These are phyloP conservation scores for Rhodosporidiobolus odoratus DNA, from an alignment of 768 basidiomycete species.

Conservation along the genomic window DNA sequence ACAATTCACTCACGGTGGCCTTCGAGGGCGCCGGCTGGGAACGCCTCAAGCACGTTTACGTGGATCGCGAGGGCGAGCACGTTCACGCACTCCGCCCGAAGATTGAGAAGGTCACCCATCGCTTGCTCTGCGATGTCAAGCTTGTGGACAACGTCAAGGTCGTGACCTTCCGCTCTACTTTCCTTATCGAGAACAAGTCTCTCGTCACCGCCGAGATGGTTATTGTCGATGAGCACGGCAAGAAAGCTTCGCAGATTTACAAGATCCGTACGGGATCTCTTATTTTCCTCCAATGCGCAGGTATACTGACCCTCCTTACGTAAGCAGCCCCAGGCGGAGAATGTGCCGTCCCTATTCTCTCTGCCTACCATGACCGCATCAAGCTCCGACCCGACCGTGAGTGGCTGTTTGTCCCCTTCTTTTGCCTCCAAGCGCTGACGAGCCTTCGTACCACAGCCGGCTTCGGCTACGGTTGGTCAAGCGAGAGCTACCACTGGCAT, in stretches of 20 bases:
- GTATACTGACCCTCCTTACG: background rate
- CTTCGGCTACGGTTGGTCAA: constrained; percentile 92
- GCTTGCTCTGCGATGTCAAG: constrained; percentile 80
- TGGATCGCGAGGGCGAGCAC: constrained; percentile 89
- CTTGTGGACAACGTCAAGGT: constrained; percentile 89
- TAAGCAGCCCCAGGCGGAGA: constrained; percentile 73
- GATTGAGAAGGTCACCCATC: constrained; percentile 64
- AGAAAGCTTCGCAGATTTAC: constrained; percentile 70
- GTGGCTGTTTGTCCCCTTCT: background rate
- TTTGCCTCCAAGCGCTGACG: background rate
- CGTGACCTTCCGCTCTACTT: constrained; percentile 86
- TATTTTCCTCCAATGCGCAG: background rate
- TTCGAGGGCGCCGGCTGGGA: constrained; percentile 86
- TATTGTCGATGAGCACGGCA: constrained; percentile 76
- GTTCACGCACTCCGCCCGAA: constrained; percentile 78
- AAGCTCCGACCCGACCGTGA: constrained; percentile 86
- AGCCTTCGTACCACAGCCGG: constrained; percentile 59
- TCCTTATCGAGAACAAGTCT: constrained; percentile 82
- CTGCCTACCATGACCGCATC: constrained; percentile 72
- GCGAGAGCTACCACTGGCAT: constrained; percentile 73
- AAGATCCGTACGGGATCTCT: constrained; percentile 59
- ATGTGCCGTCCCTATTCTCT: constrained; percentile 82
- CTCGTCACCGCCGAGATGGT: constrained; percentile 88
- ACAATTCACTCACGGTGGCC: constrained; percentile 80
- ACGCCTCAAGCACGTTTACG: constrained; percentile 74